Base-by-base conservation (phyloP, 1,139 yeast species). In the Blastobotrys illinoisensis region DNA sequence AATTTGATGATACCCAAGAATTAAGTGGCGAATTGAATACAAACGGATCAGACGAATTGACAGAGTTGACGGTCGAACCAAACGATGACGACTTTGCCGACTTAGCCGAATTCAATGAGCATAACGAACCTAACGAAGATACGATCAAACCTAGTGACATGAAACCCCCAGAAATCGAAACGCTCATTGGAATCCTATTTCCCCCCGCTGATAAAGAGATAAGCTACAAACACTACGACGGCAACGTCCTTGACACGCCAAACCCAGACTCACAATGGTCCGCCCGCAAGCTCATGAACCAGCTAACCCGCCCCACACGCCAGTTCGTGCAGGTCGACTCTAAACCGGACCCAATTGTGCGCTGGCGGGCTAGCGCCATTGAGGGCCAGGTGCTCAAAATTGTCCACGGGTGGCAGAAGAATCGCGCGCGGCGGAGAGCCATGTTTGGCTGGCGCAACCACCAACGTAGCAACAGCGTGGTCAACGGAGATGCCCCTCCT, bases 261-360 rank as follows among this genome's bases (percentile, higher is more conserved):
- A 44, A 43, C 11, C 44, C 44, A 2, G 23, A 28, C 14, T 32
- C 49, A 7, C 18, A 44, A 9, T 36, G 28, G 2, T 56, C 56
- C 13, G 60, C 68, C 9, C 61, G 70, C 14, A 63, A 62, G 47
- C 59, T 61, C 16, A 60, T 53, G 56, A 64, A 62, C 53, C 60
- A 59, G 49, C 49, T 68, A n/a, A 56, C 60, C 3, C 60, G 67
- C n/a, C 67, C 70, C 2, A 64, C 64, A 5, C 60, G 71, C 2
- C 69, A 66, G 49, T 68, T 67, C 48, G 53, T 62, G 19, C 56
- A 53, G 14, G 53, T 57, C 1, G 63, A 59, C 13, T 50, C 57
- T 21, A 56, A 58, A 21, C 67, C 66, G 4, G 66, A 64, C 36
- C 58, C 65, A 1, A 47, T 62, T 14, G 58, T 62, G 28, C 49